phyloP scores from a whole-genome alignment of 164 flowering plant genomes.

The Annona cherimola region DNA sequence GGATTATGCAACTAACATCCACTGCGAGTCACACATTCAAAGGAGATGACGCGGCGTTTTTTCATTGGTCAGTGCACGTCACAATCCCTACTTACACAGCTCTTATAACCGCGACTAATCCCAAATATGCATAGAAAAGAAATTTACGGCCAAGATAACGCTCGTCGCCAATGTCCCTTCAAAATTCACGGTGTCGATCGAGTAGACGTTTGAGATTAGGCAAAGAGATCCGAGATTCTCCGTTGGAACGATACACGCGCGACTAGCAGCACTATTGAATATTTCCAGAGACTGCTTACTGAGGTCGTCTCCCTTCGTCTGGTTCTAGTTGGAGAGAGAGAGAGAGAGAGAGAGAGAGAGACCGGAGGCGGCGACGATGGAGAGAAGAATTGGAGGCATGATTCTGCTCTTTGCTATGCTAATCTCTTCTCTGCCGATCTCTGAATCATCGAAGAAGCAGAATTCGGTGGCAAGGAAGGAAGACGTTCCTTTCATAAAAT shows the following conservation, averaged over 20 bases:
- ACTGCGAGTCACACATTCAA: no score
- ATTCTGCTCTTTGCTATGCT: constrained; percentile 18
- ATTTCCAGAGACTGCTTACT: neutral
- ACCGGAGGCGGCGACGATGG: neutral
- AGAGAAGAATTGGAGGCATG: constrained; percentile 10
- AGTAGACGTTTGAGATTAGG: neutral
- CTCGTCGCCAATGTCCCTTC: no score
- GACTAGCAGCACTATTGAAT: neutral
- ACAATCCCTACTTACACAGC: no score
- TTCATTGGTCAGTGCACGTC: no score
- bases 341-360: no score
- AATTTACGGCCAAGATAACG: no score
- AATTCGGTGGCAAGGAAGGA: constrained; percentile 57
- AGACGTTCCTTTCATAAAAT: constrained; percentile 77
- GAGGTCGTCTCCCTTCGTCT: neutral
- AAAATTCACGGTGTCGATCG: neutral
- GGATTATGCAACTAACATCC: no score
- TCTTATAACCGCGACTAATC: no score
- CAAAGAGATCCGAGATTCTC: neutral
- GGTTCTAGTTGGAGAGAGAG: neutral
- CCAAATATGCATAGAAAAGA: no score
- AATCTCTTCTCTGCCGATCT: constrained; percentile 29
- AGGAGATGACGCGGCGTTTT: no score
- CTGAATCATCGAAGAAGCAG: constrained; percentile 46
- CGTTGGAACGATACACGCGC: neutral